Conservation (phyloP, 352 stramenopile genomes). For the Globisporangium irregulare region DNA sequence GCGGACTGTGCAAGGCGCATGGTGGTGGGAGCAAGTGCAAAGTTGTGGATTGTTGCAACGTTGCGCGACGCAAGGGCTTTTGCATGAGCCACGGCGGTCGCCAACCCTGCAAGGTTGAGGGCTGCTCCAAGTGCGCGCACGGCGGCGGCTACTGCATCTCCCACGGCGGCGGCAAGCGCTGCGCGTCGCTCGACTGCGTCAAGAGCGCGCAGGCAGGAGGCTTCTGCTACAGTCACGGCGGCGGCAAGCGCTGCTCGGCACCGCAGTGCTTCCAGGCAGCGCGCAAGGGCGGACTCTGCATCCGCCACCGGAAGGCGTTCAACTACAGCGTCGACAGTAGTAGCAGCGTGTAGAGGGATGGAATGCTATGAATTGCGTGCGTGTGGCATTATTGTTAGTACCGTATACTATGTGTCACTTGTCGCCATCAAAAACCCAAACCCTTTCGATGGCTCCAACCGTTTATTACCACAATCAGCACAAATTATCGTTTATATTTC, state of each 20-base stretch:
- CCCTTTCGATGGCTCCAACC: no score
- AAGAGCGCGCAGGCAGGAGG: slow-evolving; percentile 76
- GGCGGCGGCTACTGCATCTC: slow-evolving; percentile 77
- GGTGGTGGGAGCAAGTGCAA: slow-evolving; percentile 83
- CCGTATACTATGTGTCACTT: no score
- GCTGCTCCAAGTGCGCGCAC: slow-evolving; percentile 71
- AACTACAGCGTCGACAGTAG: neutral
- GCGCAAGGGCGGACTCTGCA: slow-evolving; percentile 77
- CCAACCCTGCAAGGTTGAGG: slow-evolving; percentile 70
- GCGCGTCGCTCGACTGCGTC: slow-evolving; percentile 41
- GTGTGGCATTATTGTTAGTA: no score
- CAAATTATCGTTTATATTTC: no score
- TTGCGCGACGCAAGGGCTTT: slow-evolving; percentile 66
- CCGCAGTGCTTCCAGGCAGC: slow-evolving; percentile 75
- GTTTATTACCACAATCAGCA: no score
- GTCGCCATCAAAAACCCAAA: no score
- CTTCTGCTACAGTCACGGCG: slow-evolving; percentile 79
- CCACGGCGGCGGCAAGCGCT: slow-evolving; percentile 70
- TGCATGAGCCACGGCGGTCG: slow-evolving; percentile 74
- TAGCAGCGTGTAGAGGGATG: neutral
- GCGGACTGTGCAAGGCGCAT: slow-evolving; percentile 79
- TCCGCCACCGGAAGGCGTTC: slow-evolving; percentile 58
- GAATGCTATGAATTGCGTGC: slow-evolving; percentile 17
- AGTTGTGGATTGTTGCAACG: slow-evolving; percentile 43
- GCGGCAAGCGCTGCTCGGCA: slow-evolving; percentile 67